Percentiles rank a stretch among this genome's conserved stretches.
Evolutionary conservation across 306 rosid genomes (phyloP).

Genomic region (Sphenostylis stenocarpa): DNA sequence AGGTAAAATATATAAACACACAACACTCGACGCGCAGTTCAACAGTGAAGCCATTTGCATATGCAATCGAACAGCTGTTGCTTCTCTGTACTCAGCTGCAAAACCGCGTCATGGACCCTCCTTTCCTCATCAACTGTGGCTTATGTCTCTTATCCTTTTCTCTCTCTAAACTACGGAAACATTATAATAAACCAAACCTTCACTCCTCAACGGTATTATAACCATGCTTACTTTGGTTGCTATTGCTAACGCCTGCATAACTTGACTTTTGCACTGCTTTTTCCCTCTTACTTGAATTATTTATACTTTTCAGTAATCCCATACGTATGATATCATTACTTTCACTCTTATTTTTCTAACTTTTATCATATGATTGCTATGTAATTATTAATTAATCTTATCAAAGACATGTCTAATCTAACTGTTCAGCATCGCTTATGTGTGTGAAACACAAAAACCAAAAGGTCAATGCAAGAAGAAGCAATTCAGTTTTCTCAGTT

Average conservation of each 20-base stretch:
- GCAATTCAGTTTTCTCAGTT: background rate
- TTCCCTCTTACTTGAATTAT: background rate
- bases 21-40: slow-evolving; percentile 34
- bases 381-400: background rate
- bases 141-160: slow-evolving; percentile 1
- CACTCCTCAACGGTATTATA: slow-evolving; percentile 39
- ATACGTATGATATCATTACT: background rate
- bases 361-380: background rate
- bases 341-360: background rate
- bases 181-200: background rate
- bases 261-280: slow-evolving; percentile 51
- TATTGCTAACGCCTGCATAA: slow-evolving; percentile 44
- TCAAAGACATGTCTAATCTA: background rate
- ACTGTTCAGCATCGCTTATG: background rate
- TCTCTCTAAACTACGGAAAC: background rate
- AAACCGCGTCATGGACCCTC: slow-evolving; percentile 75
- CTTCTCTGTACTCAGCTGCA: slow-evolving; percentile 63
- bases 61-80: slow-evolving; percentile 68
- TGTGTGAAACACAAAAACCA: background rate
- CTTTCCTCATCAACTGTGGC: slow-evolving; percentile 41
- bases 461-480: background rate
- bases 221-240: background rate
- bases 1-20: slow-evolving; percentile 15
- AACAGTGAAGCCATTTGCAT: slow-evolving; percentile 29
- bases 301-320: background rate